A percentile compares a stretch with the other conserved stretches of the same genome.
These are phyloP conservation scores for Periconia sp. DNA, from an alignment of 2,329 filamentous ascomycete species.

Conservation along the genomic window DNA sequence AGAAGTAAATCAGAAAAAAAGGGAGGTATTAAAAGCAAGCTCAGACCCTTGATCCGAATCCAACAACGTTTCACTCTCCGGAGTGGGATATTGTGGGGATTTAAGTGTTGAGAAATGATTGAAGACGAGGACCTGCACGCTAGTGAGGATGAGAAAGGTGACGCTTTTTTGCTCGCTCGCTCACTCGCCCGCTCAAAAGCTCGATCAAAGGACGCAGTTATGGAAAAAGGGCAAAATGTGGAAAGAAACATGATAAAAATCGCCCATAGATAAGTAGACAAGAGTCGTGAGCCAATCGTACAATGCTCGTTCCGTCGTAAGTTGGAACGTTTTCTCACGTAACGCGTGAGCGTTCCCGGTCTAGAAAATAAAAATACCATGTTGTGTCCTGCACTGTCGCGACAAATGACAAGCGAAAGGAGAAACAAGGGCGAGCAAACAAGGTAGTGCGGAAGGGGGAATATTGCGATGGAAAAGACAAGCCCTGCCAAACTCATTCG, in stretches of 20 bases:
- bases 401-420: conserved; percentile 24
- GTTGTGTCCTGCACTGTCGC: conserved; percentile 37
- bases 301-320: conserved; percentile 23
- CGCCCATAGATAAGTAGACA: conserved; percentile 9
- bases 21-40: conserved; percentile 21
- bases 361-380: conserved; percentile 38
- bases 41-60: conserved; percentile 2
- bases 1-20: conserved; percentile 1
- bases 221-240: background rate
- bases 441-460: conserved; percentile 20
- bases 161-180: conserved; percentile 6
- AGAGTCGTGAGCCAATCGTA: conserved; percentile 26
- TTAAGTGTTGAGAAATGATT: conserved; percentile 9
- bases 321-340: conserved; percentile 19
- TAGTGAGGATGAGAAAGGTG: conserved; percentile 2
- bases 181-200: conserved; percentile 10
- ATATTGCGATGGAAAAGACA: conserved; percentile 15
- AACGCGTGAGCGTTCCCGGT: conserved; percentile 41
- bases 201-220: background rate
- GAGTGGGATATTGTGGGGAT: conserved; percentile 18
- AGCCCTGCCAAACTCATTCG: conserved; percentile 13
- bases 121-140: conserved; percentile 2
- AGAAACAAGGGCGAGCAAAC: conserved; percentile 10
- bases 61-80: conserved; percentile 11
- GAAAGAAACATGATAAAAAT: background rate